Base-by-base conservation (phyloP, 257 asterid species). In the Solanum ossicruentum region DNA sequence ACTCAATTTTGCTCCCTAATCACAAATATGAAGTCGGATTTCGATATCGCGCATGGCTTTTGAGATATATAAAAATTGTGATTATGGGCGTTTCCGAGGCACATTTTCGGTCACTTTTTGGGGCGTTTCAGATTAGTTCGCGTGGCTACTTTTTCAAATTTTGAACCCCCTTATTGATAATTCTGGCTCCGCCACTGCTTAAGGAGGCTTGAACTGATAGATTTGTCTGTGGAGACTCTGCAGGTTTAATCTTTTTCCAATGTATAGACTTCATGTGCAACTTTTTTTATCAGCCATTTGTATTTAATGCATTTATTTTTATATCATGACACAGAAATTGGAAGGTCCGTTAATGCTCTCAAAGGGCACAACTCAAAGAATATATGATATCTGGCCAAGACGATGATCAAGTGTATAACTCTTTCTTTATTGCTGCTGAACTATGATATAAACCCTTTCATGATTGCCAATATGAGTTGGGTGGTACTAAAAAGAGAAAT, bases 271-370 rank as follows among this genome's bases (percentile, higher is more conserved):
- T 43, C 77, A 15, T 41, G 17, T 61, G 51, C 60, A 57, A 20
- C 28, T 66, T 57, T 85, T 15, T 21, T 13, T 15, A 47, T 23
- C 5, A 28, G 75, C 49, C 32, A 36, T 45, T 17, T 52, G 32
- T 18, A 70, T 70, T 82, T 78, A 79, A 84, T 69, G 82, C 57
- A 6, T 70, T 85, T 81, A 36, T 88, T 84, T 85, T 70, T 66
- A 13, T 72, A 87, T 70, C 92, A 94, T 97, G 88, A 82, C 23
- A 93, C 98, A 3, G 91, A 85, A 87, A 92, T 92, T 84, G 97
- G 97, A 8, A 95, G 90, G 84, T 85, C 93, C 54, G 97, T 95
- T 66, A 92, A 86, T 82, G 84, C 88, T 84, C 84, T 93, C 21
- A 80, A 92, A 51, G 89, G 87, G 85, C 95, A 88, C 66, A 87